Percentiles rank a stretch among this genome's conserved stretches.
Conservation (phyloP, 1,139 yeast genomes). For the Debaryomyces fabryi region DNA sequence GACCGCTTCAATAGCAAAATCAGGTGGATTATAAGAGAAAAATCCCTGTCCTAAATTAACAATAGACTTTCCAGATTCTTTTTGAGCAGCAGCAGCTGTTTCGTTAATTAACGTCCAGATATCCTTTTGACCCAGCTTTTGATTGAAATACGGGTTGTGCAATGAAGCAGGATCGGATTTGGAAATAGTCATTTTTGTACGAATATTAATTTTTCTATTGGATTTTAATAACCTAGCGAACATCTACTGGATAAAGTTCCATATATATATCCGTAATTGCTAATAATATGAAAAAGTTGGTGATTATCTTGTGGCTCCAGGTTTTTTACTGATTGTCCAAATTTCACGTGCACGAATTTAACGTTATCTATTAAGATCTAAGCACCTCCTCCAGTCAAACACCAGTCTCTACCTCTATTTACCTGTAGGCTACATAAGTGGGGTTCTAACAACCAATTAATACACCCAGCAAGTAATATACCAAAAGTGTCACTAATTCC, state of each 20-base stretch:
- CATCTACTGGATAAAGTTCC: neutral
- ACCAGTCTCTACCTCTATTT: constrained; percentile 65
- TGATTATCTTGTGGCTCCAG: neutral
- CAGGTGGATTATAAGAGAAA: constrained; percentile 92
- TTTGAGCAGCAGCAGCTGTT: constrained; percentile 82
- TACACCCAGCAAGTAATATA: constrained; percentile 74
- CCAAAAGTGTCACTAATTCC: constrained; percentile 92
- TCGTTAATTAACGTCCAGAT: constrained; percentile 95
- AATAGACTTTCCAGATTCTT: constrained; percentile 66
- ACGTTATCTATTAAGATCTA: neutral
- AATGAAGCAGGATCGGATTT: constrained; percentile 21
- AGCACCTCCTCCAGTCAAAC: constrained; percentile 27
- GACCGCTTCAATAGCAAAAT: constrained; percentile 85
- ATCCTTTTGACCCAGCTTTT: constrained; percentile 68
- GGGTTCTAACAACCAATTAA: constrained; percentile 76
- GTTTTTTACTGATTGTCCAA: neutral
- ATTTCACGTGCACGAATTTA: constrained; percentile 3
- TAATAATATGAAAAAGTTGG: neutral
- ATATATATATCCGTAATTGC: neutral
- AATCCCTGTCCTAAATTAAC: constrained; percentile 95
- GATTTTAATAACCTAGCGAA: neutral
- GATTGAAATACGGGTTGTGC: constrained; percentile 63
- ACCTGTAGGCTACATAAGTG: constrained; percentile 73
- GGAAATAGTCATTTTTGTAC: constrained; percentile 9
- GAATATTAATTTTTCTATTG: neutral